phyloP scores from a whole-genome alignment of 257 asterid species.

The Plectranthus barbatus region DNA sequence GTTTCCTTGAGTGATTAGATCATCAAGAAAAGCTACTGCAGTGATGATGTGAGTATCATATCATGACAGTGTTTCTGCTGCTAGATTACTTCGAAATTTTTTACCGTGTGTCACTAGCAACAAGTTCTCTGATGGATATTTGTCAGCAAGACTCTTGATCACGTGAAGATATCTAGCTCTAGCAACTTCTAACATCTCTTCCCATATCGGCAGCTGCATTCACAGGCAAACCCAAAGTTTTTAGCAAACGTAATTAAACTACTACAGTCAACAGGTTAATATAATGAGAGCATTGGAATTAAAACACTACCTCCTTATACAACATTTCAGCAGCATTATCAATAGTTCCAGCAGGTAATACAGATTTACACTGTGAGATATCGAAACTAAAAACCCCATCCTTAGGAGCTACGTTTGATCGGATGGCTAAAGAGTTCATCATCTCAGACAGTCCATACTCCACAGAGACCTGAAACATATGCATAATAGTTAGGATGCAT shows the following conservation, averaged over 20 bases:
- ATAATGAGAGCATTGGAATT: not conserved
- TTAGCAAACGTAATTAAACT: not conserved
- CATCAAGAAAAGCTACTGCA: not conserved
- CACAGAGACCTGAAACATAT: constrained; percentile 50
- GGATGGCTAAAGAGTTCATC: constrained; percentile 60
- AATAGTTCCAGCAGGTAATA: constrained; percentile 63
- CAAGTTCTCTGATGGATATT: constrained; percentile 75
- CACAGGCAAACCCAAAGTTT: constrained; percentile 2
- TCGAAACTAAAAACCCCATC: constrained; percentile 61
- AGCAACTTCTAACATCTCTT: constrained; percentile 46
- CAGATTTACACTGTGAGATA: constrained; percentile 52
- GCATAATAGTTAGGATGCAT: not conserved
- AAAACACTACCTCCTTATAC: constrained; percentile 50
- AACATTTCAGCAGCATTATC: constrained; percentile 38
- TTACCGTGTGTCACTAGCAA: constrained; percentile 86
- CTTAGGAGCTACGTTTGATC: constrained; percentile 61
- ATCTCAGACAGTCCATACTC: constrained; percentile 83
- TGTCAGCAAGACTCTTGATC: constrained; percentile 66
- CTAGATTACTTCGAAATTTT: too few relatives aligned
- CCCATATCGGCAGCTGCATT: constrained; percentile 70
- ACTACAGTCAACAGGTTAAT: not conserved
- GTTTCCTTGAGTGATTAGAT: not conserved
- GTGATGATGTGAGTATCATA: not conserved
- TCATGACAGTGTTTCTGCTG: too few relatives aligned
- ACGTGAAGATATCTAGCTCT: constrained; percentile 51